Conservation (phyloP, 2,329 filamentous ascomycete genomes). For the Paracoccidioides lutzii region DNA sequence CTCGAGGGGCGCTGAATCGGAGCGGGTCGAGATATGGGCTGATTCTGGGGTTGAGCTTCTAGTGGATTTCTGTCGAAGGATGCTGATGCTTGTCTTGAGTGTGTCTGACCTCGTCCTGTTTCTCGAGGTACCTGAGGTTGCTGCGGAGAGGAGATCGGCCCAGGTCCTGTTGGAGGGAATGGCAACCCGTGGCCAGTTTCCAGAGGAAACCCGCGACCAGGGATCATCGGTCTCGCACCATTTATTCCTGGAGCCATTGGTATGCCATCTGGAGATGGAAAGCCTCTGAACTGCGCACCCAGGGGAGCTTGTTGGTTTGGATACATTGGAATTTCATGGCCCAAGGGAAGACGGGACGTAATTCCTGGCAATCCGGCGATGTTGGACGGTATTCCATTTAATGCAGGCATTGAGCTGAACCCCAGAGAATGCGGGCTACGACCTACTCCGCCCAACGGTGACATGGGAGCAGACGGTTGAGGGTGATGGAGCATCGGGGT, state of each 20-base stretch:
- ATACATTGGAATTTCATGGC: slow-evolving; percentile 43
- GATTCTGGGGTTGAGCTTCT: slow-evolving; percentile 47
- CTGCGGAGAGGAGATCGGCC: slow-evolving; percentile 20
- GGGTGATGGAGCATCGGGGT: slow-evolving; percentile 43
- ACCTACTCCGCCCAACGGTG: slow-evolving; percentile 49
- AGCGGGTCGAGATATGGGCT: slow-evolving; percentile 67
- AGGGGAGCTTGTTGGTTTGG: slow-evolving; percentile 39
- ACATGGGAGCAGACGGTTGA: slow-evolving; percentile 50
- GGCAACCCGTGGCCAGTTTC: slow-evolving; percentile 32
- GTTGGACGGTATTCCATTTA: slow-evolving; percentile 43
- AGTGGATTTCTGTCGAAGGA: slow-evolving; percentile 46
- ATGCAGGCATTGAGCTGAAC: slow-evolving; percentile 40
- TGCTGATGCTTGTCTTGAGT: slow-evolving; percentile 63
- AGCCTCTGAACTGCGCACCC: slow-evolving; percentile 43
- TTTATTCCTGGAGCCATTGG: slow-evolving; percentile 48
- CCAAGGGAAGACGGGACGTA: slow-evolving; percentile 39
- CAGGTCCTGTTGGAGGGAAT: slow-evolving; percentile 33
- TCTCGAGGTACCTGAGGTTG: slow-evolving; percentile 19
- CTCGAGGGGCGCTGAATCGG: slow-evolving; percentile 83
- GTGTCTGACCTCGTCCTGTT: slow-evolving; percentile 38
- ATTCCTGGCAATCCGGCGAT: slow-evolving; percentile 43
- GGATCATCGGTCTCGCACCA: slow-evolving; percentile 46
- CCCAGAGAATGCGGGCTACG: slow-evolving; percentile 44
- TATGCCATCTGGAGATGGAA: slow-evolving; percentile 38
- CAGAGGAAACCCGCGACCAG: slow-evolving; percentile 42